These are phyloP conservation scores for Rhodosporidiobolus odoratus DNA, from an alignment of 768 basidiomycete species.

Conservation along the genomic window DNA sequence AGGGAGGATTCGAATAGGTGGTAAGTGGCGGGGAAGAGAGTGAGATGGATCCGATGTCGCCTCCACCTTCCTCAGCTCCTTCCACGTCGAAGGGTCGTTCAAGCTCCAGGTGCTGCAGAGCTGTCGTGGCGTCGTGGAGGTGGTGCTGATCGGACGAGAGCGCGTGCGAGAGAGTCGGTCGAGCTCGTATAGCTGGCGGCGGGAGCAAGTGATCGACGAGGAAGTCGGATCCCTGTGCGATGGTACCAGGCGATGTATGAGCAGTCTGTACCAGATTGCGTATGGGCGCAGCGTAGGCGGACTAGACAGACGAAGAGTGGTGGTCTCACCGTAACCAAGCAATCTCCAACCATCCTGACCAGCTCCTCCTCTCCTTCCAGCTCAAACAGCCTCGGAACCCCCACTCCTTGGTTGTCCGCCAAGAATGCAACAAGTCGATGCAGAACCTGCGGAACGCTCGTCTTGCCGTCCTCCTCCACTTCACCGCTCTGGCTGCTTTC, in stretches of 20 bases:
- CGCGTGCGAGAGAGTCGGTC: neutral
- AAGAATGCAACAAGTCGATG: constrained; percentile 21
- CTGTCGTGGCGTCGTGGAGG: constrained; percentile 14
- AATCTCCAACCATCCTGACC: neutral
- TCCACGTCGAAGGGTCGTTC: too few relatives aligned
- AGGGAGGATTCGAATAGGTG: too few relatives aligned
- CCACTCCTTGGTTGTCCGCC: constrained; percentile 21
- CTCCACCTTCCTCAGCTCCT: too few relatives aligned
- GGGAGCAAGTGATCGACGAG: constrained; percentile 3
- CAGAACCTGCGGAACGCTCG: constrained; percentile 15
- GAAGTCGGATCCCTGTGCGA: constrained; percentile 6
- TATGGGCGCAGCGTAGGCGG: too few relatives aligned
- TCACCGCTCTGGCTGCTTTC: neutral
- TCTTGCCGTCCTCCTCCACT: neutral
- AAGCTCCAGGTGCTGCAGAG: constrained; percentile 16
- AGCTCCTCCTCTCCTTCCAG: constrained; percentile 6
- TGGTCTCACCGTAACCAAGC: constrained; percentile 22
- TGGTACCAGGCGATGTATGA: neutral
- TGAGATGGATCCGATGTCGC: constrained; percentile 30
- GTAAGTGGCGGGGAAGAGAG: neutral
- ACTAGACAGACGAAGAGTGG: too few relatives aligned
- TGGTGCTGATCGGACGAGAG: constrained; percentile 1
- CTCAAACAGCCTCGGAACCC: constrained; percentile 13
- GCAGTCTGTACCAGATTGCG: too few relatives aligned
- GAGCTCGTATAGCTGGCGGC: neutral